Percentiles rank a stretch among this genome's conserved stretches.
phyloP scores from a whole-genome alignment of 2,329 filamentous ascomycete genomes.

The Pyricularia pennisetigena region DNA sequence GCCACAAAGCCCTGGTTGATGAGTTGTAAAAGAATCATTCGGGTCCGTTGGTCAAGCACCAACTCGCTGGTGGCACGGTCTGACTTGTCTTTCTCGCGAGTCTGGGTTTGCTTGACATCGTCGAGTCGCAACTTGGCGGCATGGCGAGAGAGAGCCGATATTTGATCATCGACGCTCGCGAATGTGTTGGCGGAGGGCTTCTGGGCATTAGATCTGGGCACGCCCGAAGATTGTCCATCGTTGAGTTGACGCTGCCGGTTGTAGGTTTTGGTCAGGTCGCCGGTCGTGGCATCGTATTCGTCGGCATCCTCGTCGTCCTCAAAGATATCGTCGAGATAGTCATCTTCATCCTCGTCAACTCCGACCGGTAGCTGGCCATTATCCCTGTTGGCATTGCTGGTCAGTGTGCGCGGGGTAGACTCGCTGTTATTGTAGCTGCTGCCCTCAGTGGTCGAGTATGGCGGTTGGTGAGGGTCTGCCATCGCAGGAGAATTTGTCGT shows the following conservation, averaged over 20 bases:
- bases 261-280: slow-evolving; percentile 76
- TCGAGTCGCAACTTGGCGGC: slow-evolving; percentile 78
- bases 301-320: slow-evolving; percentile 39
- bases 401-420: slow-evolving; percentile 8
- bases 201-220: slow-evolving; percentile 67
- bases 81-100: slow-evolving; percentile 70
- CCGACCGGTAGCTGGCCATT: slow-evolving; percentile 17
- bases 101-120: slow-evolving; percentile 43
- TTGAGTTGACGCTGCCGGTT: slow-evolving; percentile 68
- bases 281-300: slow-evolving; percentile 44
- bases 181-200: slow-evolving; percentile 72
- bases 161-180: slow-evolving; percentile 76
- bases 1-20: slow-evolving; percentile 85
- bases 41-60: slow-evolving; percentile 85
- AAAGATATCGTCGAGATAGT: slow-evolving; percentile 30
- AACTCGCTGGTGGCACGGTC: slow-evolving; percentile 92
- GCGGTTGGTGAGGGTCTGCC: slow-evolving; percentile 33
- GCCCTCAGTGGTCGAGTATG: slow-evolving; percentile 32
- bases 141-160: slow-evolving; percentile 74
- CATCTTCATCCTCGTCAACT: slow-evolving; percentile 23
- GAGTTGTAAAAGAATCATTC: slow-evolving; percentile 93
- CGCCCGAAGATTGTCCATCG: slow-evolving; percentile 22
- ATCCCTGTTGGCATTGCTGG: slow-evolving; percentile 18
- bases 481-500: not conserved
- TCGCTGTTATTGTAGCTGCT: slow-evolving; percentile 31